phyloP scores from a whole-genome alignment of 83 land plant genomes.

The Diphasiastrum complanatum region DNA sequence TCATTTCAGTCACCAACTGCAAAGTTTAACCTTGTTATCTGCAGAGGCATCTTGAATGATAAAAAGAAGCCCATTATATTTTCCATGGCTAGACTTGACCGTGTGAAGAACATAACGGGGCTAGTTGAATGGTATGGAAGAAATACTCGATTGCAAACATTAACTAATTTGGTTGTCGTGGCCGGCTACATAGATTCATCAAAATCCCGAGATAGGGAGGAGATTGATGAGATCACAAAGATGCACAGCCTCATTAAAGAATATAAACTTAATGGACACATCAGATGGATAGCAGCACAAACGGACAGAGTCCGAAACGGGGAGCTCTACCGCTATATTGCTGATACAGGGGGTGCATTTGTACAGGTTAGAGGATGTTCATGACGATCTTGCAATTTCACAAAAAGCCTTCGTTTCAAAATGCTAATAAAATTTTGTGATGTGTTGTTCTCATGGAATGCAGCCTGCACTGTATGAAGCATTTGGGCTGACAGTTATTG shows the following conservation, averaged over 20 bases:
- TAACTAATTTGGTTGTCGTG: slow-evolving; percentile 56
- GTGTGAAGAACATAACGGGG: slow-evolving; percentile 70
- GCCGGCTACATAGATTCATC: slow-evolving; percentile 44
- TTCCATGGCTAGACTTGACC: slow-evolving; percentile 67
- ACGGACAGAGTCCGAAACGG: slow-evolving; percentile 55
- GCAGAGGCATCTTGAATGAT: slow-evolving; percentile 43
- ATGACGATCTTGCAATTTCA: not conserved
- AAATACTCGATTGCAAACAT: slow-evolving; percentile 30
- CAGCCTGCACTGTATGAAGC: slow-evolving; percentile 76
- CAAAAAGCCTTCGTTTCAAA: not conserved
- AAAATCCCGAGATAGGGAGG: slow-evolving; percentile 55
- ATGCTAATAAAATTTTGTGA: not conserved
- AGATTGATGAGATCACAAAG: slow-evolving; percentile 49
- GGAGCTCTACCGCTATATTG: slow-evolving; percentile 61
- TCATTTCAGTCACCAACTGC: no score
- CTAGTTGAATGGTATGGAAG: slow-evolving; percentile 53
- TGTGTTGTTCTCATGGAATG: not conserved
- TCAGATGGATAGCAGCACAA: slow-evolving; percentile 60
- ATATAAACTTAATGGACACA: slow-evolving; percentile 41
- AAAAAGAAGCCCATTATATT: slow-evolving; percentile 53
- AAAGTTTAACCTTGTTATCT: slow-evolving; percentile 2
- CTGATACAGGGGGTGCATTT: slow-evolving; percentile 55
- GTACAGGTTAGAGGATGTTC: slow-evolving; percentile 38
- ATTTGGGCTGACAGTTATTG: slow-evolving; percentile 67
- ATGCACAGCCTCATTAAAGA: slow-evolving; percentile 50